Evolutionary conservation across 164 flowering plant genomes (phyloP).

Genomic region (Annona squamosa): DNA sequence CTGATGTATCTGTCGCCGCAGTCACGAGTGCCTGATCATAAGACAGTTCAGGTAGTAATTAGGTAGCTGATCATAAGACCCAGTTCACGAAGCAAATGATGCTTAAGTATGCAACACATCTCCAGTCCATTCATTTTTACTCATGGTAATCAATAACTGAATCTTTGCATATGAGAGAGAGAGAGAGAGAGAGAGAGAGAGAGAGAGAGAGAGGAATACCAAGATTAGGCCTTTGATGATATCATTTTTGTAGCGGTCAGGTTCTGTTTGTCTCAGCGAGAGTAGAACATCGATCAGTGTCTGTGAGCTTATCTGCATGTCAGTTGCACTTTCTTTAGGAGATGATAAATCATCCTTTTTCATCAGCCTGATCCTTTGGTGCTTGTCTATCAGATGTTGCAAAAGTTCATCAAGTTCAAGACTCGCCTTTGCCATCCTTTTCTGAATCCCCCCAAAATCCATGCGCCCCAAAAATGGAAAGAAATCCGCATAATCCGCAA

Average conservation of each 20-base stretch:
- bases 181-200: too few relatives aligned
- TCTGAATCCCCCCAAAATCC: constrained; percentile 13
- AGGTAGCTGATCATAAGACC: too few relatives aligned
- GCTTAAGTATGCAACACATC: too few relatives aligned
- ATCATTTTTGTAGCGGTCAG: constrained; percentile 24
- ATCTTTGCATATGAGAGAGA: too few relatives aligned
- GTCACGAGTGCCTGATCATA: too few relatives aligned
- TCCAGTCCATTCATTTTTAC: too few relatives aligned
- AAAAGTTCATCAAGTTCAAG: constrained; percentile 13
- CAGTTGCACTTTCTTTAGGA: neutral
- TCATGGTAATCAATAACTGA: too few relatives aligned
- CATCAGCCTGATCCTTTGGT: neutral
- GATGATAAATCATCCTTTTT: neutral
- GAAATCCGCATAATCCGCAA: constrained; percentile 15
- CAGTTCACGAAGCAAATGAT: too few relatives aligned
- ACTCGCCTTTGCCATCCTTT: constrained; percentile 5
- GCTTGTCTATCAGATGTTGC: constrained; percentile 19
- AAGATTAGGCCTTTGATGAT: constrained; percentile 22
- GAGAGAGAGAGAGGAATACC: constrained; percentile 14
- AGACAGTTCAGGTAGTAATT: too few relatives aligned
- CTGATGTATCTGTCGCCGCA: too few relatives aligned
- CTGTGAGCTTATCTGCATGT: neutral
- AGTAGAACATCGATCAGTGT: constrained; percentile 19
- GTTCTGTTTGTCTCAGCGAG: constrained; percentile 26
- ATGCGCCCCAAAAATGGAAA: constrained; percentile 23